These are phyloP conservation scores for Viola pubescens DNA, from an alignment of 441 rosid genomes.

Conservation along the genomic window DNA sequence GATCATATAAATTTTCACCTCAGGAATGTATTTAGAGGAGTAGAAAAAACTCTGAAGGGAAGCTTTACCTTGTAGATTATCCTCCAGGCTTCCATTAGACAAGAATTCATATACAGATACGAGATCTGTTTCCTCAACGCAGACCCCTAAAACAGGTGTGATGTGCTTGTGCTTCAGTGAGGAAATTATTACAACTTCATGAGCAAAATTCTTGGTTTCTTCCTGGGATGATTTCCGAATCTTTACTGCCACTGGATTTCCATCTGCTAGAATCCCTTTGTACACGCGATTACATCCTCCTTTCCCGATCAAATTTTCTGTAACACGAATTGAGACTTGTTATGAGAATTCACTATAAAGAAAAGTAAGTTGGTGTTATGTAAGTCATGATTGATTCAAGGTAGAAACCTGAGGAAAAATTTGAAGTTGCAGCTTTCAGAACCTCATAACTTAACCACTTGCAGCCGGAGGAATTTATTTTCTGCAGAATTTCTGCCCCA, in stretches of 20 bases:
- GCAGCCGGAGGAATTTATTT: conserved; percentile 30
- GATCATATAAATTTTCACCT: not conserved
- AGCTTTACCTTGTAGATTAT: conserved; percentile 52
- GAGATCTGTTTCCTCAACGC: conserved; percentile 43
- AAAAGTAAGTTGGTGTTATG: not conserved
- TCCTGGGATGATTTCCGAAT: conserved; percentile 48
- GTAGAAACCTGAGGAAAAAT: conserved; percentile 62
- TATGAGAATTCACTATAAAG: not conserved
- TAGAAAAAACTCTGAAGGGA: conserved; percentile 4
- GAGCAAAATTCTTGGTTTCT: conserved; percentile 57
- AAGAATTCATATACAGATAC: conserved; percentile 62
- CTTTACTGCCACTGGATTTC: conserved; percentile 62
- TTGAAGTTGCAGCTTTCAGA: conserved; percentile 56
- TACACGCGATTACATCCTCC: conserved; percentile 75
- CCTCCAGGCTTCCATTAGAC: conserved; percentile 63
- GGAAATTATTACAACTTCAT: conserved; percentile 61
- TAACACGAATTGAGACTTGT: conserved; percentile 2
- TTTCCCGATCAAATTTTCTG: conserved; percentile 66
- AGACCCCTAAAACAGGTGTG: conserved; percentile 51
- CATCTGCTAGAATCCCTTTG: conserved; percentile 61
- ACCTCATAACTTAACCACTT: conserved; percentile 51
- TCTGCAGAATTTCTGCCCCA: conserved; percentile 37
- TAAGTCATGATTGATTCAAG: conserved; percentile 6
- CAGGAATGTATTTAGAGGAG: not conserved
- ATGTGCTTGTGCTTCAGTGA: conserved; percentile 50